A percentile compares a stretch with the other conserved stretches of the same genome.
Evolutionary conservation across 2,329 filamentous ascomycete genomes (phyloP).

Genomic region (Blumeriella jaapii): DNA sequence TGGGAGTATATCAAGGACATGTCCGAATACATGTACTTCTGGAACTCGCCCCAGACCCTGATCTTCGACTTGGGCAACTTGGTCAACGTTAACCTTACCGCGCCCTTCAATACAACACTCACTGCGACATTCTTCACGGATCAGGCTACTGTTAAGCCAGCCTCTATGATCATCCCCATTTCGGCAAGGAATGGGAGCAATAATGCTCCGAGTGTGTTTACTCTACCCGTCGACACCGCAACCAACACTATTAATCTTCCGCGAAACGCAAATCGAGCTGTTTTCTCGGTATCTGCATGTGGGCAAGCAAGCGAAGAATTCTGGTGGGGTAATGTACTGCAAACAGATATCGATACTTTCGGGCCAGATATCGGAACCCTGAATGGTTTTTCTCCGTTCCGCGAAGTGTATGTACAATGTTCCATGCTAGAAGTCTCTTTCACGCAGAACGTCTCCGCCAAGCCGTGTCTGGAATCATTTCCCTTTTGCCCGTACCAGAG

Average conservation of each 20-base stretch:
- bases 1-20: constrained; percentile 75
- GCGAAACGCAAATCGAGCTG: constrained; percentile 52
- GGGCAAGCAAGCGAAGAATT: constrained; percentile 72
- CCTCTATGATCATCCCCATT: constrained; percentile 57
- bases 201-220: constrained; percentile 53
- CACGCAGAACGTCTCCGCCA: no score
- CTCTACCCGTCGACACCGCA: constrained; percentile 50
- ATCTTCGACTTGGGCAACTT: constrained; percentile 74
- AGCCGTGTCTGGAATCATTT: no score
- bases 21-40: constrained; percentile 57
- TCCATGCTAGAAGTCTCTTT: no score
- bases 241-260: constrained; percentile 51
- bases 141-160: constrained; percentile 34
- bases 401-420: no score
- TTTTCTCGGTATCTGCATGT: constrained; percentile 66
- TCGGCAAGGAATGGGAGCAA: constrained; percentile 40
- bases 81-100: constrained; percentile 60
- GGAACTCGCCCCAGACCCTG: constrained; percentile 56
- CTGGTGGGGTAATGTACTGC: constrained; percentile 71
- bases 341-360: constrained; percentile 49
- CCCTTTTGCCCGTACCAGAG: no score
- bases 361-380: constrained; percentile 42
- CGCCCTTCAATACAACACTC: constrained; percentile 59
- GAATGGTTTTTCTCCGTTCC: constrained; percentile 60
- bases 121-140: constrained; percentile 59